phyloP scores from a whole-genome alignment of 305 asterid genomes.

The Plantago coronopus region DNA sequence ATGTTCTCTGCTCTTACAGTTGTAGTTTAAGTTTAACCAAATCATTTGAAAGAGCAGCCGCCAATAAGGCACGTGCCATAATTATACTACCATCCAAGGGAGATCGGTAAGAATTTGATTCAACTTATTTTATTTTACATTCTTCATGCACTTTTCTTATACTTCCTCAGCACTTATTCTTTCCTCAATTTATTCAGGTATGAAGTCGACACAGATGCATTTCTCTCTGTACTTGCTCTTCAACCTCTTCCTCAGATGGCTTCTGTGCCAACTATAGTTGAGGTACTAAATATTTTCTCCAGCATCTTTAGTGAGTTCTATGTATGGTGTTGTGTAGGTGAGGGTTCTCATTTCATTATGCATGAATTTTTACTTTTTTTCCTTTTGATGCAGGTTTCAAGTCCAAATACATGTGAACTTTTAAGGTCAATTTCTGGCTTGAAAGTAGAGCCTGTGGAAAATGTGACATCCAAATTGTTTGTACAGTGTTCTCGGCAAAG shows the following conservation, averaged over 20 bases:
- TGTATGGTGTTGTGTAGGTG: slow-evolving; percentile 3
- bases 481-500: slow-evolving; percentile 98
- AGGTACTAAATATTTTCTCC: slow-evolving; percentile 44
- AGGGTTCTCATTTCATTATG: slow-evolving; percentile 13
- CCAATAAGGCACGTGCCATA: slow-evolving; percentile 88
- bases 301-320: neutral
- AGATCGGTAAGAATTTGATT: slow-evolving; percentile 49
- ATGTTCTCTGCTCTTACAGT: slow-evolving; percentile 43
- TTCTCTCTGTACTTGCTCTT: slow-evolving; percentile 92
- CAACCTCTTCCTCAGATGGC: slow-evolving; percentile 78
- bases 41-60: slow-evolving; percentile 97
- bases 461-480: slow-evolving; percentile 84
- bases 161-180: slow-evolving; percentile 9
- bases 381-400: slow-evolving; percentile 66
- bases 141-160: slow-evolving; percentile 8
- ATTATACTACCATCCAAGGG: slow-evolving; percentile 86
- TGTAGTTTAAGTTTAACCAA: slow-evolving; percentile 88
- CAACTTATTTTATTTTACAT: neutral
- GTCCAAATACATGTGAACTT: slow-evolving; percentile 81
- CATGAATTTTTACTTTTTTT: slow-evolving; percentile 13
- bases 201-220: slow-evolving; percentile 95
- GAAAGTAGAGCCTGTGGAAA: slow-evolving; percentile 86
- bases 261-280: slow-evolving; percentile 84
- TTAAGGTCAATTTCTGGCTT: slow-evolving; percentile 83
- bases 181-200: slow-evolving; percentile 46